Percentiles rank a stretch among this genome's conserved stretches.
Conservation (phyloP, 192 early-diverging fungal genomes). For the Nowakowskiella sp. region DNA sequence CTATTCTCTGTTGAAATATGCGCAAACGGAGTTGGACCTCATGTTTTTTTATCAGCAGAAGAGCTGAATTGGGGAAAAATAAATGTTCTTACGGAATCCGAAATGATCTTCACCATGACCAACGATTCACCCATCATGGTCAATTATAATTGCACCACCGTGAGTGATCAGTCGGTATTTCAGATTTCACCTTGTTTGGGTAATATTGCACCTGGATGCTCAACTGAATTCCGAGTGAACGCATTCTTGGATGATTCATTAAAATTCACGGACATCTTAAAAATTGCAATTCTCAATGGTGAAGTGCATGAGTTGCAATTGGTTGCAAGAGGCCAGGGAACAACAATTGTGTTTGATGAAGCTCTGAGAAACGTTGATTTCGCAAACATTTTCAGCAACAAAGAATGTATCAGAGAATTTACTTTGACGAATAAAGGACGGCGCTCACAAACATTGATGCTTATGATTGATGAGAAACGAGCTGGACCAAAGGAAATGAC, state of each 20-base stretch:
- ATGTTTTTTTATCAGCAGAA: constrained; percentile 32
- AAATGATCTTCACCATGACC: constrained; percentile 18
- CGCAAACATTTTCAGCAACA: constrained; percentile 49
- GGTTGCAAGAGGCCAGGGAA: constrained; percentile 42
- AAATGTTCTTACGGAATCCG: constrained; percentile 29
- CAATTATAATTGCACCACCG: constrained; percentile 31
- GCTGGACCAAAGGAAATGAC: constrained; percentile 5
- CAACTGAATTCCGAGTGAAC: constrained; percentile 24
- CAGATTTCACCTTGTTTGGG: constrained; percentile 27
- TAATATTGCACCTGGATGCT: constrained; percentile 24
- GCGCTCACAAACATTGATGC: constrained; percentile 42
- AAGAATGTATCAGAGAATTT: constrained; percentile 38
- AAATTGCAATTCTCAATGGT: constrained; percentile 28
- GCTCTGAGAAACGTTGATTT: constrained; percentile 37
- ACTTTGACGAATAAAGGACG: constrained; percentile 41
- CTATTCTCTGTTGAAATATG: constrained; percentile 31
- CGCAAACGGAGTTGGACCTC: constrained; percentile 47
- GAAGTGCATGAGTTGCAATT: constrained; percentile 43
- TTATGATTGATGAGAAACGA: constrained; percentile 34
- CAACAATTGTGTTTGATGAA: constrained; percentile 46
- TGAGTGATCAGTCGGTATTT: constrained; percentile 39
- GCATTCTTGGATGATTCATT: constrained; percentile 48
- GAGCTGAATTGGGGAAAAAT: constrained; percentile 55
- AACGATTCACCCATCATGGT: constrained; percentile 50
- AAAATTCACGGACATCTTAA: constrained; percentile 53